A percentile compares a stretch with the other conserved stretches of the same genome.
These are phyloP conservation scores for Arabidopsis lyrata DNA, from an alignment of 441 rosid genomes.

Conservation along the genomic window DNA sequence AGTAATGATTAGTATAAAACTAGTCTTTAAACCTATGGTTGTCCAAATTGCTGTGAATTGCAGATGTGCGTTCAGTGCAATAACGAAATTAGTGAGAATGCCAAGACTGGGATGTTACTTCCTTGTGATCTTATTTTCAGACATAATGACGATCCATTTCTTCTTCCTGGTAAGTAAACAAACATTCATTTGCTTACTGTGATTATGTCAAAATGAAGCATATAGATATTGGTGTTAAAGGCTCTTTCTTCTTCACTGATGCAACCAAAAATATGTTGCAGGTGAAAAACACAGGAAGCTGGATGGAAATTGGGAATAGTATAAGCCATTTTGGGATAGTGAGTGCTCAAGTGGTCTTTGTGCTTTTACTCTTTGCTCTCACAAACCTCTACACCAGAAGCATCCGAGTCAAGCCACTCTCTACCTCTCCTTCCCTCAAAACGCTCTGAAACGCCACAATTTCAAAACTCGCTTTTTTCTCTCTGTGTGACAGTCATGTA, in stretches of 20 bases:
- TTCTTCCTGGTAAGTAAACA: slow-evolving; percentile 81
- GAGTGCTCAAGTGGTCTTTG: slow-evolving; percentile 98
- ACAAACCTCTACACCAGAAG: slow-evolving; percentile 83
- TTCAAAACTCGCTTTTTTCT: not conserved
- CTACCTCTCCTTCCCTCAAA: slow-evolving; percentile 55
- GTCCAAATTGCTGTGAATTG: slow-evolving; percentile 33
- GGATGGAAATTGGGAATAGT: slow-evolving; percentile 99
- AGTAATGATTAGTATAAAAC: not conserved
- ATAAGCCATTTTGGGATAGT: slow-evolving; percentile 95
- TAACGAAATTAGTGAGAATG: slow-evolving; percentile 75
- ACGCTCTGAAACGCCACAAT: slow-evolving; percentile 46
- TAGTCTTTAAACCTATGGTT: not conserved
- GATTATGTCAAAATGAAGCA: too few relatives aligned
- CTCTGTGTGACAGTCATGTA: not conserved
- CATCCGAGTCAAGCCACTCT: slow-evolving; percentile 59
- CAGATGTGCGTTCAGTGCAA: slow-evolving; percentile 95
- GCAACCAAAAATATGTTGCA: slow-evolving; percentile 34
- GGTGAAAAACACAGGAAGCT: slow-evolving; percentile 95
- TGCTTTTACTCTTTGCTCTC: slow-evolving; percentile 82
- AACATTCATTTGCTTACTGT: not conserved
- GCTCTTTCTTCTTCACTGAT: too few relatives aligned
- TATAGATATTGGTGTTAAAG: too few relatives aligned
- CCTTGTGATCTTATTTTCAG: slow-evolving; percentile 90
- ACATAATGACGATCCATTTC: slow-evolving; percentile 95
- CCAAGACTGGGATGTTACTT: slow-evolving; percentile 94